Percentiles rank a stretch among this genome's conserved stretches.
phyloP scores from a whole-genome alignment of 192 early-diverging fungal species.

The Linnemannia zychae region DNA sequence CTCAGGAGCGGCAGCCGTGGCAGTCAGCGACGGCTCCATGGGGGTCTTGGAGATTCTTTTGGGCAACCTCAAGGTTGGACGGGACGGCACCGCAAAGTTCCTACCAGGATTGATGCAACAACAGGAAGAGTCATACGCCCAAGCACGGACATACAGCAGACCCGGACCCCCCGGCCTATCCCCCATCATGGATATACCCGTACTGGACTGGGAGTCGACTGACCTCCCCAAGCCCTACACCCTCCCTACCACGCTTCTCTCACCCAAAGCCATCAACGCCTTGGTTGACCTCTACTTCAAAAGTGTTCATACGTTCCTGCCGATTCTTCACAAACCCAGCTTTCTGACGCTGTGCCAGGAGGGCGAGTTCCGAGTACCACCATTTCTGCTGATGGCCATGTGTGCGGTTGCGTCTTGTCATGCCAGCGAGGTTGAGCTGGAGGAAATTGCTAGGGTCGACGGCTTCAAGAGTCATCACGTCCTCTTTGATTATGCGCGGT shows the following conservation, averaged over 20 bases:
- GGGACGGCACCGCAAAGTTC: slow-evolving; percentile 26
- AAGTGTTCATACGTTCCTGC: slow-evolving; percentile 67
- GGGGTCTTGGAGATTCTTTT: not conserved
- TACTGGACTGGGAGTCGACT: slow-evolving; percentile 28
- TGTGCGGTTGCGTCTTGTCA: slow-evolving; percentile 59
- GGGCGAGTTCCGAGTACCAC: slow-evolving; percentile 53
- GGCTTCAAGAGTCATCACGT: slow-evolving; percentile 18
- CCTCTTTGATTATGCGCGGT: slow-evolving; percentile 35
- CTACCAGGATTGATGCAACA: slow-evolving; percentile 8
- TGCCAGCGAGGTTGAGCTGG: slow-evolving; percentile 10
- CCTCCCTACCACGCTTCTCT: slow-evolving; percentile 15
- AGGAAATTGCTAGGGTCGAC: slow-evolving; percentile 10
- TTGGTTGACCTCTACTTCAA: slow-evolving; percentile 64
- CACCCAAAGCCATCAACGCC: slow-evolving; percentile 13
- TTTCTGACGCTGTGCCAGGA: slow-evolving; percentile 56
- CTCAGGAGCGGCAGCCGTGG: not conserved
- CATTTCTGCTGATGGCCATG: slow-evolving; percentile 64
- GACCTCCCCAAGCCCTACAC: slow-evolving; percentile 36
- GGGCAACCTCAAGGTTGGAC: slow-evolving; percentile 24
- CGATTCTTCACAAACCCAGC: slow-evolving; percentile 63
- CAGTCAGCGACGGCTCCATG: not conserved
- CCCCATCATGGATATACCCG: not conserved
- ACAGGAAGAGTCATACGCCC: slow-evolving; percentile 19
- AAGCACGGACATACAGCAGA: slow-evolving; percentile 13
- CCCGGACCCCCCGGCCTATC: not conserved